Base-by-base conservation (phyloP, 2,329 filamentous ascomycete genomes). In the Paecilomyces sp. region DNA sequence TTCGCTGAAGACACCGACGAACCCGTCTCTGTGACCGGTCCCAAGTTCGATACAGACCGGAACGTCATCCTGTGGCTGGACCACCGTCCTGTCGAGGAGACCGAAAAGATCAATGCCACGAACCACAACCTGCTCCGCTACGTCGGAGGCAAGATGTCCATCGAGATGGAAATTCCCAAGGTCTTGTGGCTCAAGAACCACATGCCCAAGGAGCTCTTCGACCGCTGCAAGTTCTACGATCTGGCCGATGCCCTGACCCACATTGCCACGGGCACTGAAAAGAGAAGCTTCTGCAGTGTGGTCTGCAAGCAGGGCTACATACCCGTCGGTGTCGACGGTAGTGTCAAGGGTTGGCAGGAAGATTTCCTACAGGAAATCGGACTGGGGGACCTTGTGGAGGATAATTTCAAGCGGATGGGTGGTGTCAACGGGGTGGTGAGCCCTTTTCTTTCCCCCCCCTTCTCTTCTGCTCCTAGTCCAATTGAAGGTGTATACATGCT, bases 141-240 rank as follows among this genome's bases (percentile, higher is more conserved):
- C 72, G 94, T 99, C 18, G 94, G 94, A 67, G 94, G 94, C 64
- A 93, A 89, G 74, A 99, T 99, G 94, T 96, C 91, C 73, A 93
- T 97, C 65, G 94, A 99, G 81, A 99, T 99, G 94, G 94, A 99
- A 75, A 95, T 99, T 59, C 94, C 94, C 64, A 99, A 99, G 79
- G 91, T 97, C 1, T 82, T 97, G 60, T 99, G 94, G 94, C 83
- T 99, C 71, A 97, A 97, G 83, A 96, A 96, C 77, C 85, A 97
- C 78, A 97, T 99, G 94, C 89, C 94, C 2, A 83, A 89, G 58
- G 90, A 96, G 68, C 81, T 94, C 15, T 99, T 97, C 69, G 87
- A 88, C 59, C 87, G 88, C 63, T 97, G 92, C 86, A 97, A 96
- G 76, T 99, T 99, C 73, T 99, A 96, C 75, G 94, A 99, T 71